phyloP scores from a whole-genome alignment of 352 stramenopile species.

The Pythium plurisporium region DNA sequence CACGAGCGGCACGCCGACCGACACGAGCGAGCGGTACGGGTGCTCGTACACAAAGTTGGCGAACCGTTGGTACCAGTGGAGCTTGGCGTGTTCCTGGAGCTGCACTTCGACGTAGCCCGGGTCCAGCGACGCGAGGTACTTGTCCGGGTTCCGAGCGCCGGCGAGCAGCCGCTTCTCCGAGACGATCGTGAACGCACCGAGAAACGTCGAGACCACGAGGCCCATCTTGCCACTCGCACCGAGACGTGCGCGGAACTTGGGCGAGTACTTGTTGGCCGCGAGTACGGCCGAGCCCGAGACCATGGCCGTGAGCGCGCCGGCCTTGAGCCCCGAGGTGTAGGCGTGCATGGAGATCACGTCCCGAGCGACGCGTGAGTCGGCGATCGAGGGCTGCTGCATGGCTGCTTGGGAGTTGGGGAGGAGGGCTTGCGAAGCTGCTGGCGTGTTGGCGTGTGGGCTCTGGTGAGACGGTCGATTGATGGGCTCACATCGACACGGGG shows the following conservation, averaged over 20 bases:
- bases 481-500: no score
- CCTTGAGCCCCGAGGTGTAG: constrained; percentile 50
- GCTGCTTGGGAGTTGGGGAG: no score
- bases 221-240: constrained; percentile 70
- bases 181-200: constrained; percentile 64
- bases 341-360: constrained; percentile 73
- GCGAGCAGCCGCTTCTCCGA: constrained; percentile 58
- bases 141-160: constrained; percentile 64
- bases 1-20: constrained; percentile 55
- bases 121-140: constrained; percentile 61
- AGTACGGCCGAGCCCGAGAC: constrained; percentile 31
- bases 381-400: no score
- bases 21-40: constrained; percentile 56
- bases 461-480: no score
- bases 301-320: constrained; percentile 29
- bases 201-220: constrained; percentile 53
- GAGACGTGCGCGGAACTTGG: constrained; percentile 64
- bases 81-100: constrained; percentile 35
- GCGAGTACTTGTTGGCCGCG: constrained; percentile 54
- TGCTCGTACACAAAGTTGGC: constrained; percentile 83
- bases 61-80: constrained; percentile 41
- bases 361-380: constrained; percentile 42
- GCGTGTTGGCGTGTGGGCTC: no score
- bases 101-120: constrained; percentile 35
- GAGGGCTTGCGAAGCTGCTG: no score